Evolutionary conservation across 1,139 yeast genomes (phyloP).

Genomic region (Yamadazyma trypodendri): DNA sequence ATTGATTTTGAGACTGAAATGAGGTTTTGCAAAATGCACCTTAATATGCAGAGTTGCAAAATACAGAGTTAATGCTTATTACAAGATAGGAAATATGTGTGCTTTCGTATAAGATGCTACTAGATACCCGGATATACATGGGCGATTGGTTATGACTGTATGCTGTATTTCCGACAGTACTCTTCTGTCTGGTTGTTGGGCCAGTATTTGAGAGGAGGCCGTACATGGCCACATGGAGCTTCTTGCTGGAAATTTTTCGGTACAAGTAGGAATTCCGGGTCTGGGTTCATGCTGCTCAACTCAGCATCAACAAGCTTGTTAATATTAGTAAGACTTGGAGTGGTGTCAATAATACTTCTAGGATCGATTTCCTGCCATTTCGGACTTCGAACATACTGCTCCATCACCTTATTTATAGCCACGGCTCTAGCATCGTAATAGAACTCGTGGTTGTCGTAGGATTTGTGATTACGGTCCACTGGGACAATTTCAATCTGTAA

Average conservation of each 20-base stretch:
- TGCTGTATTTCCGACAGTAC: conserved; percentile 24
- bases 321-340: conserved; percentile 5
- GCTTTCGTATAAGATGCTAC: no score
- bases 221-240: conserved; percentile 27
- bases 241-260: conserved; percentile 26
- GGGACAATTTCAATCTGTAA: conserved; percentile 10
- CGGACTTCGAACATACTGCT: conserved; percentile 18
- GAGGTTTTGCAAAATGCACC: no score
- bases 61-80: no score
- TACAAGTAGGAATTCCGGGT: conserved; percentile 17
- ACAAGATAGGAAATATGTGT: no score
- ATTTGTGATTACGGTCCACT: conserved; percentile 12
- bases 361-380: conserved; percentile 13
- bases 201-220: conserved; percentile 29
- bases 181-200: conserved; percentile 36
- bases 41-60: no score
- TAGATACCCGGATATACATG: no score
- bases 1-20: conserved; percentile 7
- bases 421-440: conserved; percentile 48
- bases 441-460: conserved; percentile 17
- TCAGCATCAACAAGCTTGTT: conserved; percentile 22
- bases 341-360: not conserved
- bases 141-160: no score
- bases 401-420: conserved; percentile 47
- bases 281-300: conserved; percentile 14